Evolutionary conservation across 495 filamentous ascomycete species (phyloP).

Genomic region (Aspergillus ellipticus): DNA sequence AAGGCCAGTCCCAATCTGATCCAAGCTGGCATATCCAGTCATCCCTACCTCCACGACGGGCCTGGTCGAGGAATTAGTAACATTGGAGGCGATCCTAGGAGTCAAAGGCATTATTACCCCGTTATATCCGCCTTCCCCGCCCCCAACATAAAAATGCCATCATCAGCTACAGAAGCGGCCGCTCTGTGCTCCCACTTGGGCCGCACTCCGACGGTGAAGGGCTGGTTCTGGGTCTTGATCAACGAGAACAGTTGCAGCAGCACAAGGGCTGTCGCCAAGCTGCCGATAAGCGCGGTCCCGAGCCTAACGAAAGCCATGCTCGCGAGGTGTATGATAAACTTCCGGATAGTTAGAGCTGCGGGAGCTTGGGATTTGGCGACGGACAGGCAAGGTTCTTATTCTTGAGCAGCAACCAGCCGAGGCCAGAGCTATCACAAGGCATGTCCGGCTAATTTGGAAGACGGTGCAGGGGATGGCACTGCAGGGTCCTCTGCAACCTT

Average conservation of each 20-base stretch:
- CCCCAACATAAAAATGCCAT: slow-evolving; percentile 71
- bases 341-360: not conserved
- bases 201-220: slow-evolving; percentile 4
- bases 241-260: slow-evolving; percentile 30
- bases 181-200: slow-evolving; percentile 17
- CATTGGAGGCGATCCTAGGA: not conserved
- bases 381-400: not conserved
- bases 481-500: slow-evolving; percentile 6
- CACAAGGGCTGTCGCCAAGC: slow-evolving; percentile 25
- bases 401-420: not conserved
- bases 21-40: slow-evolving; percentile 89
- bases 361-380: not conserved
- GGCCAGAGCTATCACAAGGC: slow-evolving; percentile 3
- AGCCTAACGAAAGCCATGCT: slow-evolving; percentile 31
- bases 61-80: slow-evolving; percentile 27
- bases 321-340: not conserved
- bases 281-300: slow-evolving; percentile 21
- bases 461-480: not conserved
- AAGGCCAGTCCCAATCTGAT: slow-evolving; percentile 81
- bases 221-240: slow-evolving; percentile 14
- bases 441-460: slow-evolving; percentile 8
- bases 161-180: slow-evolving; percentile 19
- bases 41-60: slow-evolving; percentile 89
- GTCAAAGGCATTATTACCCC: slow-evolving; percentile 51
- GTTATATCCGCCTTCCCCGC: slow-evolving; percentile 95